These are phyloP conservation scores for Talaromyces thailandensis DNA, from an alignment of 495 filamentous ascomycete genomes.

Conservation along the genomic window DNA sequence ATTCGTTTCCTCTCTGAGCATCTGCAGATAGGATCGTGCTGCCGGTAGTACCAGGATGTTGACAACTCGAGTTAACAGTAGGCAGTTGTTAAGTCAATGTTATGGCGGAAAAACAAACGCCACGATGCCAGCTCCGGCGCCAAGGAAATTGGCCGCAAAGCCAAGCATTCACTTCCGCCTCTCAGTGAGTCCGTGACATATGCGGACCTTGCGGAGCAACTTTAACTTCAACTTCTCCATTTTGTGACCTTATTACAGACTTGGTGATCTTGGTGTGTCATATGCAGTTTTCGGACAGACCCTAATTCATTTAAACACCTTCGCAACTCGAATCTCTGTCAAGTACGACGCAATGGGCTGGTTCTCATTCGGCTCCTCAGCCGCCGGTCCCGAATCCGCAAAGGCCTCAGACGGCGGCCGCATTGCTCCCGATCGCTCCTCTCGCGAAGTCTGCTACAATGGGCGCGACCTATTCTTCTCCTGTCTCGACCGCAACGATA, in stretches of 20 bases:
- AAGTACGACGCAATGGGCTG: constrained; percentile 24
- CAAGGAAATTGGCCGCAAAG: constrained; percentile 3
- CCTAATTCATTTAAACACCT: too few relatives aligned
- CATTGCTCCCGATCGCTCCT: constrained; percentile 66
- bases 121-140: constrained; percentile 21
- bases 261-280: too few relatives aligned
- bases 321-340: not conserved
- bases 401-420: constrained; percentile 52
- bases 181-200: not conserved
- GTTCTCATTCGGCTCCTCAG: constrained; percentile 33
- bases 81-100: not conserved
- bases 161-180: not conserved
- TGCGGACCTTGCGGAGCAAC: not conserved
- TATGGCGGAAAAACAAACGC: constrained; percentile 13
- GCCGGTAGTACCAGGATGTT: not conserved
- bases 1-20: not conserved
- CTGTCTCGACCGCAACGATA: constrained; percentile 72
- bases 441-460: constrained; percentile 77
- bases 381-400: constrained; percentile 23
- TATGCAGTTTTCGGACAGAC: too few relatives aligned
- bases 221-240: not conserved
- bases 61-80: not conserved
- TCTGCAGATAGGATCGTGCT: not conserved
- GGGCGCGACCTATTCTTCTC: constrained; percentile 76
- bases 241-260: not conserved